Percentiles rank a stretch among this genome's conserved stretches.
These are phyloP conservation scores for Dioszegia crocea DNA, from an alignment of 768 basidiomycete species.

Conservation along the genomic window DNA sequence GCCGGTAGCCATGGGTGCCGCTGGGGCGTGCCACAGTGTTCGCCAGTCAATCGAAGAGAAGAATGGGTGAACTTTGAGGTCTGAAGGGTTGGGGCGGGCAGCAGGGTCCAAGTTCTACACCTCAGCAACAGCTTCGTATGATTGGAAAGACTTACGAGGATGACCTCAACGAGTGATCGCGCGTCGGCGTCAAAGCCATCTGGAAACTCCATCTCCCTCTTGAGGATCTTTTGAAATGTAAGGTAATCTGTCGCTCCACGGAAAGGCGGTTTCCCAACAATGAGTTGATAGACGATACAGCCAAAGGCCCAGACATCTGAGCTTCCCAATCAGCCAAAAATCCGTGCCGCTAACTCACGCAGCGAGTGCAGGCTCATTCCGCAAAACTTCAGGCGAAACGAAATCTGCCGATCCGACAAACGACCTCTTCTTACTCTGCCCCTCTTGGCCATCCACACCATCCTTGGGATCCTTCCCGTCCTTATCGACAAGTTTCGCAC, in stretches of 20 bases:
- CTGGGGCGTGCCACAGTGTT: constrained; percentile 38
- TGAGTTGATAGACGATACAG: constrained; percentile 89
- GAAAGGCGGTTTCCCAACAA: constrained; percentile 87
- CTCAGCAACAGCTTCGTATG: neutral
- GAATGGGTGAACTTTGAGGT: constrained; percentile 46
- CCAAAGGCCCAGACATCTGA: constrained; percentile 95
- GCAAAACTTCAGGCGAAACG: constrained; percentile 78
- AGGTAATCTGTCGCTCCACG: constrained; percentile 82
- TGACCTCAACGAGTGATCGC: constrained; percentile 68
- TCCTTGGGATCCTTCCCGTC: constrained; percentile 35
- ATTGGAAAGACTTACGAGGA: constrained; percentile 59
- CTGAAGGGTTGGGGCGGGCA: constrained; percentile 30
- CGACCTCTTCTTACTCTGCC: constrained; percentile 55
- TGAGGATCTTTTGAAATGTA: constrained; percentile 90
- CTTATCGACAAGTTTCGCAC: constrained; percentile 56
- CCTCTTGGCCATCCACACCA: constrained; percentile 16
- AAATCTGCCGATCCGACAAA: constrained; percentile 91
- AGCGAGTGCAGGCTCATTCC: constrained; percentile 64
- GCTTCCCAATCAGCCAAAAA: constrained; percentile 52
- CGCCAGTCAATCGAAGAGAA: constrained; percentile 38
- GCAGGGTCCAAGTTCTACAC: constrained; percentile 44
- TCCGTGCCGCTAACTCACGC: constrained; percentile 55
- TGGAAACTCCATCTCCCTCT: constrained; percentile 79
- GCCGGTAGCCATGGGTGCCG: constrained; percentile 36
- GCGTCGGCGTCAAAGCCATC: constrained; percentile 77